These are phyloP conservation scores for Chimonanthus salicifolius DNA, from an alignment of 164 flowering plant genomes.

Conservation along the genomic window DNA sequence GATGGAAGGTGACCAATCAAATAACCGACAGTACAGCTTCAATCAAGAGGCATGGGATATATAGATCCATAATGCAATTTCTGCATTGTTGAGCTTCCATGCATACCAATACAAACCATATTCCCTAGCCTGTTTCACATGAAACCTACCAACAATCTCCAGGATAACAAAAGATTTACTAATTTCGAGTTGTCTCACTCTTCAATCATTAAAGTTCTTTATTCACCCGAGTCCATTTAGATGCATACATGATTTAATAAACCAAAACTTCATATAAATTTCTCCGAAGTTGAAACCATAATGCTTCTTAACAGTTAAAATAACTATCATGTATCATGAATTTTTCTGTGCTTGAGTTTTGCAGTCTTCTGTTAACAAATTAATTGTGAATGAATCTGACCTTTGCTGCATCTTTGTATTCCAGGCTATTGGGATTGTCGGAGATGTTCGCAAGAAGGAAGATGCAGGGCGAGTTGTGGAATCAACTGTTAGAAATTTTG, in stretches of 20 bases:
- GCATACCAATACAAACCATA: not conserved
- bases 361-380: not conserved
- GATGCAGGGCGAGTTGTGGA: slow-evolving; percentile 75
- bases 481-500: slow-evolving; percentile 63
- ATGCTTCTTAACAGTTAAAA: not conserved
- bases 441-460: slow-evolving; percentile 84
- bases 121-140: not conserved
- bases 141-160: not conserved
- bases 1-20: too few relatives aligned
- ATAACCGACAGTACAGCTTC: too few relatives aligned
- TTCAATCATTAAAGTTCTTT: not conserved
- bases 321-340: not conserved
- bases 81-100: too few relatives aligned
- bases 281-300: not conserved
- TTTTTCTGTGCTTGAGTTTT: not conserved
- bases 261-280: not conserved
- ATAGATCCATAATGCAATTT: too few relatives aligned
- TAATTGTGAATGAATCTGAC: not conserved
- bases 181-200: too few relatives aligned
- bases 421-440: slow-evolving; percentile 75
- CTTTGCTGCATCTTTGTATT: not conserved
- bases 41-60: too few relatives aligned
- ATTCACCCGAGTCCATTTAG: not conserved
- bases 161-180: not conserved
- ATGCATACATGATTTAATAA: not conserved